Evolutionary conservation across 2,329 filamentous ascomycete genomes (phyloP).

Genomic region (Fusarium sterilihyphosum): DNA sequence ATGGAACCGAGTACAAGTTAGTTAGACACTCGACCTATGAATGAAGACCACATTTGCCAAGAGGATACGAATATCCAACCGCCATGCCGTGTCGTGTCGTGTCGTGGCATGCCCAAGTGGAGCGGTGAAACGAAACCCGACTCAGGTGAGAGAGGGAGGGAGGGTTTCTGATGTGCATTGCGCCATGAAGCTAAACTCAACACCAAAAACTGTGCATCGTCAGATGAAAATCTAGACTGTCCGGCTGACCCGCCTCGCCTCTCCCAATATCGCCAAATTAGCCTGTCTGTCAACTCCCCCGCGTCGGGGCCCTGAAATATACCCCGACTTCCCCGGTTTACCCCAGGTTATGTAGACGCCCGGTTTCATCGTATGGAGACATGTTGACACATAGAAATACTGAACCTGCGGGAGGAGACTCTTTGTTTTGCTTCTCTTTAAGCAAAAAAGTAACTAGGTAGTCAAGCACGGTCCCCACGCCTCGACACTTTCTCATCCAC

Average conservation of each 20-base stretch:
- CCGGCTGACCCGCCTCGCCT: constrained; percentile 11
- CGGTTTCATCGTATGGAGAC: neutral
- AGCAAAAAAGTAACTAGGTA: neutral
- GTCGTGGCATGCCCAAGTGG: neutral
- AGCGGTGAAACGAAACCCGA: neutral
- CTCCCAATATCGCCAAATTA: constrained; percentile 15
- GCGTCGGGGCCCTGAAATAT: neutral
- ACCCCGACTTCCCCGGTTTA: constrained; percentile 30
- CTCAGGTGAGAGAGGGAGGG: neutral
- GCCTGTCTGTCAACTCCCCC: neutral
- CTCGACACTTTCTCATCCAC: neutral
- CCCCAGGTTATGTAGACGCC: constrained; percentile 15
- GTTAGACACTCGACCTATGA: neutral
- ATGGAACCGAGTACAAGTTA: neutral
- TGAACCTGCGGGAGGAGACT: neutral
- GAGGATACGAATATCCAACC: neutral
- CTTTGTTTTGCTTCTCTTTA: neutral
- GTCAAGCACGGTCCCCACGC: neutral
- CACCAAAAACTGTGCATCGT: constrained; percentile 1
- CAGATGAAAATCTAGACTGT: constrained; percentile 4
- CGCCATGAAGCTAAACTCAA: neutral
- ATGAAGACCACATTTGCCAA: neutral
- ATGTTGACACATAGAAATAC: constrained; percentile 22
- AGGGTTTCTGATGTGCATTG: neutral
- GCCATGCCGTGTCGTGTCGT: neutral